Evolutionary conservation across 176 grass and related monocot species (phyloP), one percentile per base, ranked within the genome.

Genomic region (Carex littledalei): DNA sequence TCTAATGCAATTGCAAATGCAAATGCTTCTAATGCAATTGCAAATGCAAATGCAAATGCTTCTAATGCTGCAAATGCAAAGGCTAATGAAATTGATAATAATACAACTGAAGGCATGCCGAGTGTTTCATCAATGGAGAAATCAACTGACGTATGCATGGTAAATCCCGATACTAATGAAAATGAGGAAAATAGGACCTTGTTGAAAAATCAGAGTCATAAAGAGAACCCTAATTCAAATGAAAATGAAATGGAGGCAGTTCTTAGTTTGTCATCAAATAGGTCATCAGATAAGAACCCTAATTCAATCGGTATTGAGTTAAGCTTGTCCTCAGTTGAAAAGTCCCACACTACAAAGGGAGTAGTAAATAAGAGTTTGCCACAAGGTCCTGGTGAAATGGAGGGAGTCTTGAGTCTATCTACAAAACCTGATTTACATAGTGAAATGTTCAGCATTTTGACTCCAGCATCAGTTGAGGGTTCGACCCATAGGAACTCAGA

Each of bases 361-460:
- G 56, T 26, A 82, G 56, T 26, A 49, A 16, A 13, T 64, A 82
- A 45, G 79, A 65, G 61, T 64, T 82, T 82, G 37, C 22, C 37
- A 6, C 81, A 83, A 67, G 17, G 60, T 63, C 22, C 1, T 8
- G 29, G 47, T 9, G 63, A 83, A 54, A 68, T 68, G 63, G 45
- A 69, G 63, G 61, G 63, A 14, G 22, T 68, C 6, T 54, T 83
- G 63, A 83, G 81, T 18, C 47, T 83, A 67, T 83, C 81, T 67
- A 57, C 26, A 78, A 78, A 57, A 78, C 14, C 26, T 57, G 73
- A 55, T 77, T 35, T 26, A 57, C 52, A 0, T 78, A 35, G 52
- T 55, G 74, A 78, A 34, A 83, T 83, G 81, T 63, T 43, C 4
- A 67, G 81, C 61, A 67, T 83, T 63, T 83, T 83, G 81, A 83